Evolutionary conservation across 2,329 filamentous ascomycete genomes (phyloP).

Genomic region (Orbilia blumenaviensis): DNA sequence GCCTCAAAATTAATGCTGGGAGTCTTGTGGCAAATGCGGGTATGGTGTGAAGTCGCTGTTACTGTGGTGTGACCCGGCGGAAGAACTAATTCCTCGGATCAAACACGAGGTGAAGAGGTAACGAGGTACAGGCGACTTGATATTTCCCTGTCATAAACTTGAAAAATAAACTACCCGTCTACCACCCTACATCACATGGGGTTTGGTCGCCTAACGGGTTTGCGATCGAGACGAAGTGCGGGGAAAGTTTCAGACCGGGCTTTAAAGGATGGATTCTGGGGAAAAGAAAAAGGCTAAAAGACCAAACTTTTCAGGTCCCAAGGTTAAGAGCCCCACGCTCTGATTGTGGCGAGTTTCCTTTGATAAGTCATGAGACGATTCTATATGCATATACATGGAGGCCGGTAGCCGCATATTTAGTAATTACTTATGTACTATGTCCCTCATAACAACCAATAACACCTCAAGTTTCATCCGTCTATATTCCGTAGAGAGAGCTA

Average conservation of each 20-base stretch:
- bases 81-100: not conserved
- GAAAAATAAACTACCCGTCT: not conserved
- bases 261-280: not conserved
- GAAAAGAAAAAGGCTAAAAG: not conserved
- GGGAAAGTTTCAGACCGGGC: not conserved
- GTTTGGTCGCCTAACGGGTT: not conserved
- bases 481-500: no score
- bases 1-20: no score
- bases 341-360: not conserved
- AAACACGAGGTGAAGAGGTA: conserved; percentile 4
- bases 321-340: not conserved
- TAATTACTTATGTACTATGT: not conserved
- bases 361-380: not conserved
- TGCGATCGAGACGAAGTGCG: conserved; percentile 5
- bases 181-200: not conserved
- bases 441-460: not conserved
- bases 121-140: not conserved
- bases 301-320: not conserved
- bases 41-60: conserved; percentile 3
- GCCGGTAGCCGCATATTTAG: not conserved
- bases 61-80: not conserved
- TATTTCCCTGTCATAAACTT: not conserved
- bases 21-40: not conserved
- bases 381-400: not conserved
- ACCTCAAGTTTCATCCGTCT: not conserved